These are phyloP conservation scores for Ganoderma boninense DNA, from an alignment of 1,284 basidiomycete genomes.

Conservation along the genomic window DNA sequence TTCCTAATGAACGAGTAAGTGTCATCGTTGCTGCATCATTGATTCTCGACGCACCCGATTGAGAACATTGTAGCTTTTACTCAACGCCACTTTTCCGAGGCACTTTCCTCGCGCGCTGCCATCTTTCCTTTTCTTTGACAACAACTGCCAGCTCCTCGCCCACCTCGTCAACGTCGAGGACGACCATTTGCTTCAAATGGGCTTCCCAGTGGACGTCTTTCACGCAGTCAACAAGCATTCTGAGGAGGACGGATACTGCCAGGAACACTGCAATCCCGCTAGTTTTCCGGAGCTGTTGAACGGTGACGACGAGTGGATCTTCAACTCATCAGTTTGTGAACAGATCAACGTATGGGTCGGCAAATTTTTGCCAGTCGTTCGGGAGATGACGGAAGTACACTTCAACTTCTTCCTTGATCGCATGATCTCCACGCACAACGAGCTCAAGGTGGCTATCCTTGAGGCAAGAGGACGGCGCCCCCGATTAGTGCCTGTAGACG, in stretches of 20 bases:
- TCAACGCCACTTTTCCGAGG: not conserved
- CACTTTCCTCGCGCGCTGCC: not conserved
- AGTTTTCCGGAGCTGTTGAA: slow-evolving; percentile 37
- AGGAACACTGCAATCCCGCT: slow-evolving; percentile 43
- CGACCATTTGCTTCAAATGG: slow-evolving; percentile 11
- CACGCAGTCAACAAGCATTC: slow-evolving; percentile 46
- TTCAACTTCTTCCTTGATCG: slow-evolving; percentile 32
- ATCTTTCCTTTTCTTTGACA: slow-evolving; percentile 40
- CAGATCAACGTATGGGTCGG: slow-evolving; percentile 28
- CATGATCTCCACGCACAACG: slow-evolving; percentile 37
- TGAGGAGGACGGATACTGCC: slow-evolving; percentile 38
- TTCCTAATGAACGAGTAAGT: not conserved
- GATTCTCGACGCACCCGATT: too few species aligned
- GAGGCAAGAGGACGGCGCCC: not conserved
- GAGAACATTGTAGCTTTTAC: not conserved
- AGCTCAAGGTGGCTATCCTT: not conserved
- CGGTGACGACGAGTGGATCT: slow-evolving; percentile 39
- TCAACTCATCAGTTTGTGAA: slow-evolving; percentile 40
- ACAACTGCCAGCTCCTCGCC: slow-evolving; percentile 37
- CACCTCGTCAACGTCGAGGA: slow-evolving; percentile 9
- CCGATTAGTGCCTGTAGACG: not conserved
- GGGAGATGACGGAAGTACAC: slow-evolving; percentile 37
- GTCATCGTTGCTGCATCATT: too few species aligned
- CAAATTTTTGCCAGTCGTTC: slow-evolving; percentile 43
- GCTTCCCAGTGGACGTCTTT: slow-evolving; percentile 45